phyloP scores from a whole-genome alignment of 1,284 basidiomycete genomes.

The Golubevia pallescens region DNA sequence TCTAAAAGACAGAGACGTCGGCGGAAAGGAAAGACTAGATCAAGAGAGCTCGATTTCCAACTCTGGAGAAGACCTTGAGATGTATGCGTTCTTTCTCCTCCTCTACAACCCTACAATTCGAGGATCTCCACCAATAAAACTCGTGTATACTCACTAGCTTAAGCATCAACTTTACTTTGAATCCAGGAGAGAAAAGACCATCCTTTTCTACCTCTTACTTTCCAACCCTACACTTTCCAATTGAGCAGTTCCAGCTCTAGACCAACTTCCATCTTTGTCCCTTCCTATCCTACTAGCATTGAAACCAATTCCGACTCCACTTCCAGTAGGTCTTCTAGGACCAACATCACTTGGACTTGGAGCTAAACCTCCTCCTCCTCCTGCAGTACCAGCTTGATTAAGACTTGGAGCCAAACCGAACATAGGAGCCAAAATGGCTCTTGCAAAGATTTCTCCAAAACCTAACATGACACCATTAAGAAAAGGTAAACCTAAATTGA shows the following conservation, averaged over 20 bases:
- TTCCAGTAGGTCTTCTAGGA: neutral
- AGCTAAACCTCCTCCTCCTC: neutral
- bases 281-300: neutral
- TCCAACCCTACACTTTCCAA: neutral
- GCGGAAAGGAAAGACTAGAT: no score
- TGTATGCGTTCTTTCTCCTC: no score
- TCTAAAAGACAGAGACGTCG: no score
- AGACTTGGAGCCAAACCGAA: conserved; percentile 23
- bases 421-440: conserved; percentile 51
- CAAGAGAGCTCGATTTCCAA: no score
- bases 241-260: neutral
- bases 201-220: neutral
- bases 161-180: no score
- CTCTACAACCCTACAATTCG: no score
- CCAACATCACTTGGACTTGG: neutral
- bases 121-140: no score
- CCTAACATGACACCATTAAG: conserved; percentile 62
- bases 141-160: no score
- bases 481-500: conserved; percentile 61
- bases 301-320: neutral
- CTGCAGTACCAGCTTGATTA: neutral
- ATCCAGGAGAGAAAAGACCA: no score
- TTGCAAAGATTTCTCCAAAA: conserved; percentile 61
- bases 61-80: no score
- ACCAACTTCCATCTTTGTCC: neutral